Evolutionary conservation across 1,139 yeast genomes (phyloP).

Genomic region (Kluyveromyces sp.): DNA sequence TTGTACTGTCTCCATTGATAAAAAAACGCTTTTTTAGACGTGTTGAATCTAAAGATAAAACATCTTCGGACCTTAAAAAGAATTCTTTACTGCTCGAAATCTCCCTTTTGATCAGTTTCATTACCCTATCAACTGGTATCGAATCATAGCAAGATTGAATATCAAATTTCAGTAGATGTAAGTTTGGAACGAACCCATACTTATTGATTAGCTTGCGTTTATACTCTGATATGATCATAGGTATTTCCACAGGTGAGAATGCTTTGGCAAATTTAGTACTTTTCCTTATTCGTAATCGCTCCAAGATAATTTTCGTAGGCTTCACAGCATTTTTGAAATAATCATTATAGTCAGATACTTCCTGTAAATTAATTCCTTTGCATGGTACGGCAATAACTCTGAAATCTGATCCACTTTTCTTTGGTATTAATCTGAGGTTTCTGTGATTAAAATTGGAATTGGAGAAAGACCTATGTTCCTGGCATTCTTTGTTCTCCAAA

Average conservation of each 20-base stretch:
- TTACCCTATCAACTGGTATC: conserved; percentile 46
- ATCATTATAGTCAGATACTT: conserved; percentile 26
- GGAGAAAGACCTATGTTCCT: conserved; percentile 21
- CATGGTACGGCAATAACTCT: conserved; percentile 56
- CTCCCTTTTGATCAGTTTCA: conserved; percentile 21
- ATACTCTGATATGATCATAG: conserved; percentile 28
- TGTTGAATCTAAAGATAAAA: conserved; percentile 15
- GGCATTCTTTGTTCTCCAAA: conserved; percentile 20
- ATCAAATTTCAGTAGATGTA: conserved; percentile 66
- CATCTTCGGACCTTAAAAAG: conserved; percentile 16
- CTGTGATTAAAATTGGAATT: conserved; percentile 31
- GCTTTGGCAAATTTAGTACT: conserved; percentile 21
- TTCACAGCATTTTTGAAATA: conserved; percentile 27
- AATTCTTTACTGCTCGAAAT: conserved; percentile 17
- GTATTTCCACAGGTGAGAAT: conserved; percentile 32
- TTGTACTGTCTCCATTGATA: conserved; percentile 18
- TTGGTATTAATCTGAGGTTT: conserved; percentile 45
- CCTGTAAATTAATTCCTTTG: conserved; percentile 24
- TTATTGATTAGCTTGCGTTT: conserved; percentile 20
- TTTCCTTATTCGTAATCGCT: conserved; percentile 22
- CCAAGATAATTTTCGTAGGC: conserved; percentile 35
- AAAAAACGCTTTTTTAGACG: conserved; percentile 11
- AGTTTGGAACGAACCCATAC: conserved; percentile 28
- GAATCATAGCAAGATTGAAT: conserved; percentile 74
- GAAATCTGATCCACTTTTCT: conserved; percentile 40